A percentile compares a stretch with the other conserved stretches of the same genome.
phyloP scores from a whole-genome alignment of 306 rosid species.

The Leucaena leucocephala region DNA sequence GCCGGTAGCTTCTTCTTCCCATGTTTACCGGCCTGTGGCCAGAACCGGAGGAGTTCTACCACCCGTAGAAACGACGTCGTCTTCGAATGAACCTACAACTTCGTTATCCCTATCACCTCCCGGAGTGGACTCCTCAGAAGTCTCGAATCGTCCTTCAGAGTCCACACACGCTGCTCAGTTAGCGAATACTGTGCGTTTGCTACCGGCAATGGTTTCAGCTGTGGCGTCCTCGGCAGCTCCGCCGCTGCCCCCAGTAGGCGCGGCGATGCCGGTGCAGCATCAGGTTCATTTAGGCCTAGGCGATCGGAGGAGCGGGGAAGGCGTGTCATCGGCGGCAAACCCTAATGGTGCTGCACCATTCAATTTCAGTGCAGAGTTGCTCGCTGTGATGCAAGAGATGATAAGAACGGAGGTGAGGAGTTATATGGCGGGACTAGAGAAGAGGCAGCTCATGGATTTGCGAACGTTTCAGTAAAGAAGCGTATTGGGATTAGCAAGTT shows the following conservation, averaged over 20 bases:
- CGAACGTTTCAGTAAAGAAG: conserved; percentile 54
- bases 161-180: background rate
- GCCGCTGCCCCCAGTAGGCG: background rate
- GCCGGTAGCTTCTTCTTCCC: conserved; percentile 42
- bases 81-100: conserved; percentile 61
- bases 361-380: conserved; percentile 58
- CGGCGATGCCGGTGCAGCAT: conserved; percentile 2
- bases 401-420: conserved; percentile 81
- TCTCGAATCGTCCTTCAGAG: conserved; percentile 32
- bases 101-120: conserved; percentile 81
- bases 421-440: conserved; percentile 66
- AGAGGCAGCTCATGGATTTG: conserved; percentile 57
- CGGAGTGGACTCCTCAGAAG: conserved; percentile 55
- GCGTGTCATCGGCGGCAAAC: background rate
- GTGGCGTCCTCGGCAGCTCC: background rate
- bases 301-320: conserved; percentile 6
- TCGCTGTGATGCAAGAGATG: conserved; percentile 94
- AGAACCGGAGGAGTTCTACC: conserved; percentile 61
- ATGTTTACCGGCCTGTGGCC: conserved; percentile 69
- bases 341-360: conserved; percentile 43
- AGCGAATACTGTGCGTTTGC: background rate
- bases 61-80: conserved; percentile 52
- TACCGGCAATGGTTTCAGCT: conserved; percentile 7
- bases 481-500: conserved; percentile 64
- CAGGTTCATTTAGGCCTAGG: background rate